Conservation (phyloP, 495 filamentous ascomycete genomes). For the Aspergillus bridgeri region DNA sequence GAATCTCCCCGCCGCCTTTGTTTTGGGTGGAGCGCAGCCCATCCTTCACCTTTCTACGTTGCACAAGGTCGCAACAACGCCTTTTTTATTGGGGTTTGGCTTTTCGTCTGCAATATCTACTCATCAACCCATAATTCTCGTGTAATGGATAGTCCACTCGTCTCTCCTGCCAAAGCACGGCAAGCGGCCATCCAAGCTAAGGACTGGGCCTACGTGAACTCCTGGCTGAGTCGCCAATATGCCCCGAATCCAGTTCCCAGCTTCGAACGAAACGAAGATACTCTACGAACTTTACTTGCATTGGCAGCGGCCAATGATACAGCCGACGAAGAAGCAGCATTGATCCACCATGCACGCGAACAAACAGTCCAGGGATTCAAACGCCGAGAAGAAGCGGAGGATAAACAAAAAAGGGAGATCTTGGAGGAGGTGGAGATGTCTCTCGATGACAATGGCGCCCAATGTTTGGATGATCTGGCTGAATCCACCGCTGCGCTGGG, state of each 20-base stretch:
- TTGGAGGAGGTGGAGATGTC: slow-evolving; percentile 40
- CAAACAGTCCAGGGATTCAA: slow-evolving; percentile 37
- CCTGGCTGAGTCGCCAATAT: slow-evolving; percentile 72
- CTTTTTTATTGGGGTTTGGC: background rate
- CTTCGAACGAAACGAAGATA: slow-evolving; percentile 85
- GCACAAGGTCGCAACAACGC: background rate
- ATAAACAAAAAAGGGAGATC: slow-evolving; percentile 34
- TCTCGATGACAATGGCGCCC: slow-evolving; percentile 35
- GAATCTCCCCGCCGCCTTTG: background rate
- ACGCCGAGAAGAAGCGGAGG: slow-evolving; percentile 27
- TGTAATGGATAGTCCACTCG: slow-evolving; percentile 39
- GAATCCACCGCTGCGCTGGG: slow-evolving; percentile 33
- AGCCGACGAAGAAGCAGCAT: slow-evolving; percentile 69
- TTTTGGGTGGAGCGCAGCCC: background rate
- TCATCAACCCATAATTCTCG: background rate
- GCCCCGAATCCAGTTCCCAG: slow-evolving; percentile 55
- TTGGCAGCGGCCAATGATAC: slow-evolving; percentile 74
- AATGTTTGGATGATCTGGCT: slow-evolving; percentile 39
- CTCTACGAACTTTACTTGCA: slow-evolving; percentile 70
- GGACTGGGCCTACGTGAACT: slow-evolving; percentile 85
- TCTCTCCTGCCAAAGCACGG: slow-evolving; percentile 47
- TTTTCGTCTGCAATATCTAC: background rate
- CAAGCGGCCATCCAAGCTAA: slow-evolving; percentile 57
- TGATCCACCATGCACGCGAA: slow-evolving; percentile 46
- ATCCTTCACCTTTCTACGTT: background rate